Base-by-base conservation (phyloP, 345 rosid species). In the Camelina neglecta region DNA sequence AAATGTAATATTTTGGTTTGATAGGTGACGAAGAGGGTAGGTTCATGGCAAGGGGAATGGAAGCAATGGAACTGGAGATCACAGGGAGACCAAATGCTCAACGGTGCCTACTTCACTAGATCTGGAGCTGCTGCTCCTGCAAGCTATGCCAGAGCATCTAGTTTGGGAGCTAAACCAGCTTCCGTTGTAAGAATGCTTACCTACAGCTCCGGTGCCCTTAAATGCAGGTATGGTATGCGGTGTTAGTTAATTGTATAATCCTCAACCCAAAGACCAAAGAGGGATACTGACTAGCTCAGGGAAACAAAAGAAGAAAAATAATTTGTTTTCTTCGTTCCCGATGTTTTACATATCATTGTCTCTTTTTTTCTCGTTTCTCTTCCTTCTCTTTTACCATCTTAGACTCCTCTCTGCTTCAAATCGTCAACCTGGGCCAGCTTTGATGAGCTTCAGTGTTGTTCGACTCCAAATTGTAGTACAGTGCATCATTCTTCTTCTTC, bases 21-120 rank as follows among this genome's bases (percentile, higher is more conserved):
- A 12, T 82, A 87, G 91, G 86, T 85, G 7, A 87, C 92, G 7
- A 87, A 87, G 81, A 81, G 89, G 67, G 89, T 80, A 24, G 57
- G 69, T 36, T 7, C 26, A 23, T 20, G 69, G 44, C 13, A 6
- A 31, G 66, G 75, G 31, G 20, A 60, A 59, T 87, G 88, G 88
- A 83, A 63, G 61, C 35, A 70, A 38, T 87, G 92, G 92, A 87
- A 87, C 72, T 87, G 91, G 91, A 82, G 89, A 84, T 87, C 91
- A 0, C 75, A 82, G 7, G 89, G 91, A 71, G 92, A 87, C 73
- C 39, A 69, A 33, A 1, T 87, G 77, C 76, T 83, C 24, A 86
- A 86, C 31, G 92, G 92, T 63, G 92, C 92, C 1, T 87, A 69
- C 74, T 87, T 87, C 81, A 83, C 80, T 60, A 60, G 56, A 69